Conservation (phyloP, 2,329 filamentous ascomycete genomes). For the Colletotrichum cereale region DNA sequence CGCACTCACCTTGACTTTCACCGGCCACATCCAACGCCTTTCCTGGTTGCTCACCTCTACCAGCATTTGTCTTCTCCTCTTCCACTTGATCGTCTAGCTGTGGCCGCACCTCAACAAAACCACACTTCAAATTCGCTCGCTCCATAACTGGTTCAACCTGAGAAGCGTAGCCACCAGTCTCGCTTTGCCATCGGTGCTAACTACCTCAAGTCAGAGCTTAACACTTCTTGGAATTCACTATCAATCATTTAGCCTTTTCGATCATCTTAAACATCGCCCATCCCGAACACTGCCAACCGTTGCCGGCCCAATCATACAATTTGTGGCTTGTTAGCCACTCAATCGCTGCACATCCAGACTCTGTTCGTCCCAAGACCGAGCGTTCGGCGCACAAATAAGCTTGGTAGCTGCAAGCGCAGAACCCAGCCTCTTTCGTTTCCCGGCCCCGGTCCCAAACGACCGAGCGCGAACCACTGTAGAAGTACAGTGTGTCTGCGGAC, state of each 20-base stretch:
- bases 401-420: slow-evolving; percentile 31
- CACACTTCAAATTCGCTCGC: neutral
- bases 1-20: slow-evolving; percentile 29
- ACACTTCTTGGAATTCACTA: slow-evolving; percentile 14
- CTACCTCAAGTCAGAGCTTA: neutral
- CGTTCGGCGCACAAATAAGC: slow-evolving; percentile 22
- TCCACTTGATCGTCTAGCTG: neutral
- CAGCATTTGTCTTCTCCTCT: neutral
- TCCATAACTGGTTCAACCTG: neutral
- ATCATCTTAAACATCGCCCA: neutral
- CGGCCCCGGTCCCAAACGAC: slow-evolving; percentile 46
- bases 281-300: neutral
- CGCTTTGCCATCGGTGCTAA: slow-evolving; percentile 4
- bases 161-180: neutral
- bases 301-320: slow-evolving; percentile 1
- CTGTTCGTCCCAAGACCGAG: slow-evolving; percentile 38
- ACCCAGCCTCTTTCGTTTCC: slow-evolving; percentile 40
- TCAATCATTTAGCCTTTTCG: neutral
- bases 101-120: neutral
- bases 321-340: slow-evolving; percentile 25
- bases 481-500: slow-evolving; percentile 15
- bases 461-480: slow-evolving; percentile 26
- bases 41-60: slow-evolving; percentile 9
- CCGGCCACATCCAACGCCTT: slow-evolving; percentile 3
- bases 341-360: slow-evolving; percentile 20